Evolutionary conservation across 179 eudicot genomes (phyloP), one percentile per base, ranked within the genome.

Genomic region (Carnegiea gigantea): DNA sequence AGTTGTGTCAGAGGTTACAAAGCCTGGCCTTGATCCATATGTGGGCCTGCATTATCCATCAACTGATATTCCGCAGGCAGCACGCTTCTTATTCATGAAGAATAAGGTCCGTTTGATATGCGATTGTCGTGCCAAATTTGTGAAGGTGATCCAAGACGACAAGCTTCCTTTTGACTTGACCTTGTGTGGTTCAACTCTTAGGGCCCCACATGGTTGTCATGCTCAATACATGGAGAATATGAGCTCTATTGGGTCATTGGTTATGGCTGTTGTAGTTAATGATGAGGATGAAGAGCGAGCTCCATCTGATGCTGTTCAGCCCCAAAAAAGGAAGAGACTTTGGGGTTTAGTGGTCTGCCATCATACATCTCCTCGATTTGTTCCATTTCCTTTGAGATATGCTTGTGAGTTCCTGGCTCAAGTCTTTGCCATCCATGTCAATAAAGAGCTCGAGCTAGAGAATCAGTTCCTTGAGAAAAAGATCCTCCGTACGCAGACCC

Each of bases 321-420:
- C 86, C 72, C 91, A 88, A 60, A 94, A 91, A 83, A 87, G 92
- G 77, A 92, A 93, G 83, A 86, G 87, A 79, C 97, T 96, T 73
- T 96, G 99, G 99, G 99, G 99, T 73, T 88, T 96, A 77, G 98
- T 96, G 18, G 99, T 96, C 46, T 96, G 99, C 82, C 99, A 96
- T 82, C 87, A 94, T 77, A 90, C 92, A 5, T 84, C 91, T 78
- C 97, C 99, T 9, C 88, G 99, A 82, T 94, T 96, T 74, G 97
- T 96, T 59, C 99, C 99, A 5, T 96, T 96, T 84, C 99, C 99
- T 78, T 85, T 96, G 44, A 86, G 99, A 5, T 96, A 94, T 74
- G 99, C 99, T 0, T 96, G 99, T 70, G 99, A 94, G 86, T 96
- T 96, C 83, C 91, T 96, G 9, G 91, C 96, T 40, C 99, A 96